These are phyloP conservation scores for Symbiodinium pilosum DNA, from an alignment of 73 alveolate genomes.

Conservation along the genomic window DNA sequence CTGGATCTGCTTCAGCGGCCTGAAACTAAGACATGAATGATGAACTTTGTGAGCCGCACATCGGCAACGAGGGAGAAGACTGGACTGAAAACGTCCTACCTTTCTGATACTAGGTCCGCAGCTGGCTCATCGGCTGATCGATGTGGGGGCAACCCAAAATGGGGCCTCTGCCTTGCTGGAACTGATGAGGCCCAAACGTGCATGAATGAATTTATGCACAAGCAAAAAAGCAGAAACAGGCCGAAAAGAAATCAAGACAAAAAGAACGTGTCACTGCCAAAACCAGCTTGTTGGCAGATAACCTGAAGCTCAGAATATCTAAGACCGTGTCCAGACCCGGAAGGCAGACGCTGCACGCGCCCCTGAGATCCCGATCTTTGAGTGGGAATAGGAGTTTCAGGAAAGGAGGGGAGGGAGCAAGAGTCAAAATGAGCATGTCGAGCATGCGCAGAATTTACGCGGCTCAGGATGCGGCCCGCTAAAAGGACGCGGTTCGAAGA, in stretches of 20 bases:
- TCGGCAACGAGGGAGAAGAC: neutral
- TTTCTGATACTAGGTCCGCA: neutral
- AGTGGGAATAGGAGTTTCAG: too few species aligned
- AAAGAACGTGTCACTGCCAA: too few species aligned
- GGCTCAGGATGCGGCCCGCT: too few species aligned
- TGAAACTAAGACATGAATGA: neutral
- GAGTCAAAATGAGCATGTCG: too few species aligned
- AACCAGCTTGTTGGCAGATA: neutral
- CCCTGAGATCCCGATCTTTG: too few species aligned
- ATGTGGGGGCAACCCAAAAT: neutral
- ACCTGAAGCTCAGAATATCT: too few species aligned
- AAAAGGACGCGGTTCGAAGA: too few species aligned
- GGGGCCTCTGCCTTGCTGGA: neutral
- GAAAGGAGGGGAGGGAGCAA: too few species aligned
- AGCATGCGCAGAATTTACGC: too few species aligned
- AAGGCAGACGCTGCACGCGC: too few species aligned
- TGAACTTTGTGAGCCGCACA: neutral
- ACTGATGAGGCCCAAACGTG: neutral
- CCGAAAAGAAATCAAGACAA: too few species aligned
- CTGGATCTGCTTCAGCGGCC: slow-evolving; percentile 90
- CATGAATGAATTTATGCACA: neutral
- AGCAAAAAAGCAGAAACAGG: neutral
- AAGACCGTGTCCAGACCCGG: too few species aligned
- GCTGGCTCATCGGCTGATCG: neutral
- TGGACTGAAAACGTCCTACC: neutral